Evolutionary conservation across 352 stramenopile genomes (phyloP).

Genomic region (Phytophthora rubi): DNA sequence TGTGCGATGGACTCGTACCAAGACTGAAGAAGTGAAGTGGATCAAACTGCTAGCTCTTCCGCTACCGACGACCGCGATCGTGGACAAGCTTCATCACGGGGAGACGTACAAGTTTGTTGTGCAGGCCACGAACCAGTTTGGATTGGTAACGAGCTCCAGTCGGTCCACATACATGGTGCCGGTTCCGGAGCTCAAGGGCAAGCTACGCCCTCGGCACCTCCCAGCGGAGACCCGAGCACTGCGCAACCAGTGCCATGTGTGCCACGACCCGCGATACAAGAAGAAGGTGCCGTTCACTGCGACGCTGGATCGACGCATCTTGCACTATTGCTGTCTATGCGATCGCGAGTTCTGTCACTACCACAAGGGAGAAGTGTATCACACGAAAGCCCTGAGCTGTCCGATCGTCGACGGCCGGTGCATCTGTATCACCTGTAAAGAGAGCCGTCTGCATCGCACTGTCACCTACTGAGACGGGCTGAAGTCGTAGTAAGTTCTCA

Average conservation of each 20-base stretch:
- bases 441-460: constrained; percentile 61
- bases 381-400: constrained; percentile 82
- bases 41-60: constrained; percentile 74
- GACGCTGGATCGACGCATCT: constrained; percentile 67
- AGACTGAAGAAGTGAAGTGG: constrained; percentile 82
- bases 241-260: constrained; percentile 81
- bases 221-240: constrained; percentile 39
- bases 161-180: constrained; percentile 89
- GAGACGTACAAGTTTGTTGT: constrained; percentile 90
- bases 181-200: constrained; percentile 74
- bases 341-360: constrained; percentile 86
- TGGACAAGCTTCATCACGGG: constrained; percentile 73
- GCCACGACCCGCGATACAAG: constrained; percentile 62
- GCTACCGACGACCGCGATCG: constrained; percentile 62
- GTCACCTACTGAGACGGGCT: constrained; percentile 47
- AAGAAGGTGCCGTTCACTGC: constrained; percentile 75
- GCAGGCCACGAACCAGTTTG: constrained; percentile 83
- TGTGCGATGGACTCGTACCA: constrained; percentile 78
- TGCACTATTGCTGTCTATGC: constrained; percentile 86
- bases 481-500: constrained; percentile 5
- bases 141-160: constrained; percentile 73
- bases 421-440: constrained; percentile 76
- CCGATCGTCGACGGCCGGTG: constrained; percentile 81
- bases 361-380: constrained; percentile 80
- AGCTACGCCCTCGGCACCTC: constrained; percentile 52